phyloP scores from a whole-genome alignment of 2,329 filamentous ascomycete genomes.

The Triangularia setosa region DNA sequence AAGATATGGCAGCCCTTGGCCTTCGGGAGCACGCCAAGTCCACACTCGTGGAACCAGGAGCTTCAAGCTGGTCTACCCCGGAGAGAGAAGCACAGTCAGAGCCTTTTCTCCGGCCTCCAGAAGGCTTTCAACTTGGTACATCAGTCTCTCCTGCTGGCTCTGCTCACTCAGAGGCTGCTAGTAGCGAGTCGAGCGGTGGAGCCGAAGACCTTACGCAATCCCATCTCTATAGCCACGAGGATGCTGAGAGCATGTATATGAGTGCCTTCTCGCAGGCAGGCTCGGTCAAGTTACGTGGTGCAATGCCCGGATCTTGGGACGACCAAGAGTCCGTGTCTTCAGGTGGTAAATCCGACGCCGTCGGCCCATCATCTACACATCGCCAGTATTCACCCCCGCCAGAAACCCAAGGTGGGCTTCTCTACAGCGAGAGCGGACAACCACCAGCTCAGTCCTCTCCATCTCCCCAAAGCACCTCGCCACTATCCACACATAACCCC shows the following conservation, averaged over 20 bases:
- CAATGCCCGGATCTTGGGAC: conserved; percentile 54
- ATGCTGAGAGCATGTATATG: conserved; percentile 85
- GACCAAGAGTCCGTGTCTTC: conserved; percentile 30
- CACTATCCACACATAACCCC: conserved; percentile 10
- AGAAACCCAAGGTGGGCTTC: background rate
- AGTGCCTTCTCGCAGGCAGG: conserved; percentile 58
- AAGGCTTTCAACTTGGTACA: conserved; percentile 4
- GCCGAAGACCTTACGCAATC: conserved; percentile 58
- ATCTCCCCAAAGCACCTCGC: background rate
- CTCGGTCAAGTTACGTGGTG: conserved; percentile 28
- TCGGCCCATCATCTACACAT: background rate
- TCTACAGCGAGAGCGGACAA: background rate
- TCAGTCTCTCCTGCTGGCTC: conserved; percentile 21
- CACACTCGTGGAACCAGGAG: conserved; percentile 28
- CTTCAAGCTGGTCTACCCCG: conserved; percentile 32
- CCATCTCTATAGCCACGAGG: conserved; percentile 70
- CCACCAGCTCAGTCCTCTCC: background rate
- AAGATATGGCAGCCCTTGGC: conserved; percentile 28
- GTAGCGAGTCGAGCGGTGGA: conserved; percentile 28
- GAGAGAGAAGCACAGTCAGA: conserved; percentile 36
- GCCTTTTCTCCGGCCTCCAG: conserved; percentile 31
- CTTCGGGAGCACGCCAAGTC: conserved; percentile 31
- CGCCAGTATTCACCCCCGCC: background rate
- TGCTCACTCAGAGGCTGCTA: conserved; percentile 26
- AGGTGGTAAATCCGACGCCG: conserved; percentile 17